Conservation (phyloP, 2,329 filamentous ascomycete genomes). For the Alternaria sp. region DNA sequence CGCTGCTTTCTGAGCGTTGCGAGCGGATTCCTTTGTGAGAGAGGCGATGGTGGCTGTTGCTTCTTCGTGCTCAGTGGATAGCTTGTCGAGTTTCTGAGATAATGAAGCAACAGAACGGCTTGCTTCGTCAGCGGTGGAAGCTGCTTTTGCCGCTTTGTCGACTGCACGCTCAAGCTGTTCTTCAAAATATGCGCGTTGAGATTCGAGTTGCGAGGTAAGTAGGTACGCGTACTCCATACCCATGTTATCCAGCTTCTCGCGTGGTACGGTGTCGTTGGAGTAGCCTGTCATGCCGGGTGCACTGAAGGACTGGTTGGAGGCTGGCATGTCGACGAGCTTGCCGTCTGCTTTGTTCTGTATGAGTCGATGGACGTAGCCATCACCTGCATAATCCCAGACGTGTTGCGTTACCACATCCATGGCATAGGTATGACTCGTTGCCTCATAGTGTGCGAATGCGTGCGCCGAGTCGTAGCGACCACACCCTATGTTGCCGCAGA, state of each 20-base stretch:
- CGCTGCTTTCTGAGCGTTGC: slow-evolving; percentile 63
- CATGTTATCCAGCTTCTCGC: slow-evolving; percentile 78
- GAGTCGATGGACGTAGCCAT: slow-evolving; percentile 94
- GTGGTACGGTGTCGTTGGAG: slow-evolving; percentile 73
- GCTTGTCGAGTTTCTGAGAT: slow-evolving; percentile 58
- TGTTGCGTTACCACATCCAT: slow-evolving; percentile 94
- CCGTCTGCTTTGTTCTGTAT: slow-evolving; percentile 94
- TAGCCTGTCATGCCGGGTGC: slow-evolving; percentile 55
- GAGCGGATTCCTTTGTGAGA: slow-evolving; percentile 76
- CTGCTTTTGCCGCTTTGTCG: slow-evolving; percentile 84
- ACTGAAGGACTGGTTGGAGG: slow-evolving; percentile 45
- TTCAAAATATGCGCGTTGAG: slow-evolving; percentile 92
- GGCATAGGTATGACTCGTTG: slow-evolving; percentile 87
- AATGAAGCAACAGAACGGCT: slow-evolving; percentile 59
- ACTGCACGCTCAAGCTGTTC: slow-evolving; percentile 88
- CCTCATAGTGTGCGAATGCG: slow-evolving; percentile 91
- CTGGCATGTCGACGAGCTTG: slow-evolving; percentile 89
- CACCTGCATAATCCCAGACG: slow-evolving; percentile 97
- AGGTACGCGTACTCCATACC: slow-evolving; percentile 95
- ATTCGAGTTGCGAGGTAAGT: slow-evolving; percentile 90
- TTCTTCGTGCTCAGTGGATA: slow-evolving; percentile 65
- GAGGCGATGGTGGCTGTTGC: slow-evolving; percentile 67
- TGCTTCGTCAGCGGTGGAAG: slow-evolving; percentile 71
- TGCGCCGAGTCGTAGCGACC: slow-evolving; percentile 94
- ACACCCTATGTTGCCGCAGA: slow-evolving; percentile 92